Conservation (phyloP, 306 rosid species). For the Cicer arietinum region DNA sequence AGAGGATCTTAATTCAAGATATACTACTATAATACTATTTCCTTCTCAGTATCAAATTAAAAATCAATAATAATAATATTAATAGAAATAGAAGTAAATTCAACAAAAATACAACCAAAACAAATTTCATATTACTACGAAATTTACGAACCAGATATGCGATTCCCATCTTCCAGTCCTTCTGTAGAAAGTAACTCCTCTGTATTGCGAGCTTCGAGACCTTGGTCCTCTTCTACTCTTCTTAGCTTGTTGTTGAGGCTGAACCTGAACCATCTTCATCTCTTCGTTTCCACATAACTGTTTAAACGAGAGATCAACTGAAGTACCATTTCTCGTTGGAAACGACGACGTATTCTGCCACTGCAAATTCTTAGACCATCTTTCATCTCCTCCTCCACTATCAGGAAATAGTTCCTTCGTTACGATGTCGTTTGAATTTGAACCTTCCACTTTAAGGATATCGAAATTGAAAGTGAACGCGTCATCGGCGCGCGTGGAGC, state of each 20-base stretch:
- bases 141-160: constrained; percentile 86
- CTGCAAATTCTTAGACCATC: constrained; percentile 56
- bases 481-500: constrained; percentile 78
- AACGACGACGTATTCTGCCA: constrained; percentile 58
- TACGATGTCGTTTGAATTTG: constrained; percentile 47
- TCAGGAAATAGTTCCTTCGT: constrained; percentile 83
- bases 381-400: constrained; percentile 40
- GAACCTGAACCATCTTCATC: constrained; percentile 53
- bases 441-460: constrained; percentile 66
- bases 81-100: not conserved
- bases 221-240: constrained; percentile 83
- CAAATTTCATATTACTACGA: not conserved
- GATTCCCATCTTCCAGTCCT: constrained; percentile 99
- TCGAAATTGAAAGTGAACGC: constrained; percentile 71
- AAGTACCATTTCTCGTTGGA: constrained; percentile 48
- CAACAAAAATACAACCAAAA: constrained; percentile 10
- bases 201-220: constrained; percentile 97
- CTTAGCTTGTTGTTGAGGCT: constrained; percentile 56
- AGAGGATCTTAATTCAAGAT: too few species aligned
- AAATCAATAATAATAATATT: not conserved
- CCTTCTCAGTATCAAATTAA: constrained; percentile 1
- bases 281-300: constrained; percentile 50
- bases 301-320: constrained; percentile 69
- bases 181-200: constrained; percentile 95
- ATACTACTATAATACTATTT: not conserved